A percentile compares a stretch with the other conserved stretches of the same genome.
Conservation (phyloP, 192 early-diverging fungal genomes). For the Coemansia sp. region DNA sequence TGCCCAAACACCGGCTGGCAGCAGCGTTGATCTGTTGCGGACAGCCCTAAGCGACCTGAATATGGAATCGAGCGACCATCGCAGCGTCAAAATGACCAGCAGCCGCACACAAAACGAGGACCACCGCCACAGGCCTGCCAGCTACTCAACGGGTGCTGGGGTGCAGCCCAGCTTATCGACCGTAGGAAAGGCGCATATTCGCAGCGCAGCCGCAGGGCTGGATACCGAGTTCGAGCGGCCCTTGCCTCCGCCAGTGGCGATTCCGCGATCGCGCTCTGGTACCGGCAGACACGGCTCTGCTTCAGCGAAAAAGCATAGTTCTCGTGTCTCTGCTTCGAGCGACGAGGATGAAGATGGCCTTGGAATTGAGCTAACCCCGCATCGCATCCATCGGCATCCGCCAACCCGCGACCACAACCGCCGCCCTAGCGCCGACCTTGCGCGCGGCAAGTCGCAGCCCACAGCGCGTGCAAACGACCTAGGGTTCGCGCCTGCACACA, state of each 20-base stretch:
- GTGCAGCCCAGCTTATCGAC: neutral
- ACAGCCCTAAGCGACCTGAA: constrained; percentile 26
- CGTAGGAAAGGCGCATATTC: constrained; percentile 15
- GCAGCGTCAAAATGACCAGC: neutral
- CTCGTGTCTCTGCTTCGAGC: neutral
- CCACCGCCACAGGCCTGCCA: neutral
- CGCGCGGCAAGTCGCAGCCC: constrained; percentile 44
- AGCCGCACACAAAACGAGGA: neutral
- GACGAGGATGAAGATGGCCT: constrained; percentile 3
- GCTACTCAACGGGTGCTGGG: neutral
- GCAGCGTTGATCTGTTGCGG: constrained; percentile 21
- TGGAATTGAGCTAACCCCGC: neutral
- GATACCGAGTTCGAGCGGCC: constrained; percentile 24
- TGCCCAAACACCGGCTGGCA: neutral
- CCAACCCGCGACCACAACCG: neutral
- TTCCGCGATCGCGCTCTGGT: constrained; percentile 6
- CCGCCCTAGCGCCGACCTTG: neutral
- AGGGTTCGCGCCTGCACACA: constrained; percentile 8
- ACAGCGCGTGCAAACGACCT: constrained; percentile 13
- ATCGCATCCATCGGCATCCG: neutral
- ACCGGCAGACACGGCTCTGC: neutral
- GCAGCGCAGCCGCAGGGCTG: constrained; percentile 27
- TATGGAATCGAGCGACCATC: constrained; percentile 13
- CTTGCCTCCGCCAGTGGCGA: constrained; percentile 31
- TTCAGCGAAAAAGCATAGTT: neutral